Conservation (phyloP, 1,284 basidiomycete genomes). For the Fistulina hepatica region DNA sequence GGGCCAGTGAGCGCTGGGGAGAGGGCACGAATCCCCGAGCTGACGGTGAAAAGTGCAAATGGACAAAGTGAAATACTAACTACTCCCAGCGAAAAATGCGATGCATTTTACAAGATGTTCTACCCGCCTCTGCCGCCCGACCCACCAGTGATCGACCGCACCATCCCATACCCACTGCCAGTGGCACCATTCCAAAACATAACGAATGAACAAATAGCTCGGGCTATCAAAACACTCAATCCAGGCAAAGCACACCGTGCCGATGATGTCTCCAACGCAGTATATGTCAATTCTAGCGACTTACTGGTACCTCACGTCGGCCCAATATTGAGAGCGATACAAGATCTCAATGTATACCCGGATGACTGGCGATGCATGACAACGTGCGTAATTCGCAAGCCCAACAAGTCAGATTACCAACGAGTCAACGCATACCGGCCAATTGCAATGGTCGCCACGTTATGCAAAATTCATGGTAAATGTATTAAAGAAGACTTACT, state of each 20-base stretch:
- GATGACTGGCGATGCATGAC: conserved; percentile 21
- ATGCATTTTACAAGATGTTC: conserved; percentile 7
- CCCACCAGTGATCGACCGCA: background rate
- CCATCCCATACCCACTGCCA: conserved; percentile 14
- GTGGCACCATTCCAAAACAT: conserved; percentile 13
- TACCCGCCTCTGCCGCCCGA: conserved; percentile 4
- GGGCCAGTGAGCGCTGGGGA: conserved; percentile 3
- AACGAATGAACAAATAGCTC: conserved; percentile 17
- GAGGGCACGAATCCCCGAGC: conserved; percentile 2
- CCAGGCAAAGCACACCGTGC: conserved; percentile 28
- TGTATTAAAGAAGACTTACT: background rate
- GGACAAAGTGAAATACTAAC: conserved; percentile 11
- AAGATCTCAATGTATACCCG: conserved; percentile 21
- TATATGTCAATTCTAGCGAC: conserved; percentile 20
- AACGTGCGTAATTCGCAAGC: conserved; percentile 30
- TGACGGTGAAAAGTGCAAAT: background rate
- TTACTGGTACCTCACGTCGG: conserved; percentile 19
- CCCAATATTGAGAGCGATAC: conserved; percentile 22
- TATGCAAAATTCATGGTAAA: conserved; percentile 1
- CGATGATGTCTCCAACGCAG: conserved; percentile 26
- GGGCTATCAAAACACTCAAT: conserved; percentile 12
- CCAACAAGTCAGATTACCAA: conserved; percentile 26
- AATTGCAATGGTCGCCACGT: conserved; percentile 17
- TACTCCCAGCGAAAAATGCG: conserved; percentile 1
- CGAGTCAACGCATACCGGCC: conserved; percentile 28